Conservation (phyloP, 495 filamentous ascomycete genomes). For the Penicillium dipodomyicola region DNA sequence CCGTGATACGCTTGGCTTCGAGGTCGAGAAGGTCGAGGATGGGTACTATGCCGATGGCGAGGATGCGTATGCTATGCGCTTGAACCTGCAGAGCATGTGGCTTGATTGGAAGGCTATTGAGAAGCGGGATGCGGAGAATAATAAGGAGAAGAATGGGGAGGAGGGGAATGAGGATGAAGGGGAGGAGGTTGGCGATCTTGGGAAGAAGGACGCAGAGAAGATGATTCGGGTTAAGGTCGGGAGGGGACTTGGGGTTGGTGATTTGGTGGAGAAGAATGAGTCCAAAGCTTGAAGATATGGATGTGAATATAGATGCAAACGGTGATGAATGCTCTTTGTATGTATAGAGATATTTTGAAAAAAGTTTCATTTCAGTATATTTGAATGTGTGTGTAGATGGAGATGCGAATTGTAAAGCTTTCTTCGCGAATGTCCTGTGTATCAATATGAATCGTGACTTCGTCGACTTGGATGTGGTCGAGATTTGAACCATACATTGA, state of each 20-base stretch:
- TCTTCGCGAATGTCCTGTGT: background rate
- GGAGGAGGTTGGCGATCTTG: constrained; percentile 53
- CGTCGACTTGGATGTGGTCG: background rate
- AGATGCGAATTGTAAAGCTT: constrained; percentile 7
- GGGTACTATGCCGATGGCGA: constrained; percentile 99
- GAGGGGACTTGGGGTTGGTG: constrained; percentile 73
- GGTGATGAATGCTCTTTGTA: background rate
- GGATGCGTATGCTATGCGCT: constrained; percentile 91
- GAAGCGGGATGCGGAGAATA: constrained; percentile 40
- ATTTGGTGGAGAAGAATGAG: constrained; percentile 80
- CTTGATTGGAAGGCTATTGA: constrained; percentile 46
- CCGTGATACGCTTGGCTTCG: constrained; percentile 88
- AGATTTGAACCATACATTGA: background rate
- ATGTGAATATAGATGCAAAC: background rate
- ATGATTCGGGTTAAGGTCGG: constrained; percentile 76
- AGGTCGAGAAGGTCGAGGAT: constrained; percentile 80
- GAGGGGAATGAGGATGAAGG: constrained; percentile 33
- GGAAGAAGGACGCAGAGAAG: constrained; percentile 50
- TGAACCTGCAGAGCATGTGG: constrained; percentile 68
- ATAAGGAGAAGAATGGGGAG: constrained; percentile 34
- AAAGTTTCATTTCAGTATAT: background rate
- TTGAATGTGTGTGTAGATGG: background rate
- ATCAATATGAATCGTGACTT: constrained; percentile 6
- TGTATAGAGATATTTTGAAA: constrained; percentile 4
- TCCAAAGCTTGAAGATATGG: constrained; percentile 17